A percentile compares a stretch with the other conserved stretches of the same genome.
These are phyloP conservation scores for Ogataea zsoltii DNA, from an alignment of 805 yeast species.

Conservation along the genomic window DNA sequence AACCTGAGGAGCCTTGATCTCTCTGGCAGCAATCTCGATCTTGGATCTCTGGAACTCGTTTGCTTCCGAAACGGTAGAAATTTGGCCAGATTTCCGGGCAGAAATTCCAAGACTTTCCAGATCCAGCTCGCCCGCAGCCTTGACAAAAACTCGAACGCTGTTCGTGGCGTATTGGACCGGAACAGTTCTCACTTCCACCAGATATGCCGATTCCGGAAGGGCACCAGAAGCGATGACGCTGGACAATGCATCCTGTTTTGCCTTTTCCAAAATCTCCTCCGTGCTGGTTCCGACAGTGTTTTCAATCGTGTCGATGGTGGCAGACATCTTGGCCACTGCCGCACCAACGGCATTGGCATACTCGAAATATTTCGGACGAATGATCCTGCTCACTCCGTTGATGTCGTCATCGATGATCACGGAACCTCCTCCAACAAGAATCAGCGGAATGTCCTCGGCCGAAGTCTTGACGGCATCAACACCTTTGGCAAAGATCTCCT, in stretches of 20 bases:
- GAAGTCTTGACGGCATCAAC: conserved; percentile 11
- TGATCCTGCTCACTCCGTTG: conserved; percentile 42
- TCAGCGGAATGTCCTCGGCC: conserved; percentile 34
- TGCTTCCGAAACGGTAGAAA: background rate
- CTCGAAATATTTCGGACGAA: conserved; percentile 40
- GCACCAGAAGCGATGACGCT: conserved; percentile 29
- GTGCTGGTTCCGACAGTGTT: conserved; percentile 11
- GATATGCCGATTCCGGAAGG: conserved; percentile 21
- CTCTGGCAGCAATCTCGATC: conserved; percentile 6
- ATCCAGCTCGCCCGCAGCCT: conserved; percentile 46
- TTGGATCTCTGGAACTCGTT: conserved; percentile 6
- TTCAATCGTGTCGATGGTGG: conserved; percentile 22
- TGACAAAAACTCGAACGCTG: conserved; percentile 37
- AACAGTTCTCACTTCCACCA: conserved; percentile 26
- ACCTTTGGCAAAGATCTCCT: conserved; percentile 4
- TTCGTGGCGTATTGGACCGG: conserved; percentile 35
- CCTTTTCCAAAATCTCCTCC: conserved; percentile 18
- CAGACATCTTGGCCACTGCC: conserved; percentile 45
- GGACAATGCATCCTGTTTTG: conserved; percentile 20
- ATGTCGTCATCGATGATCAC: conserved; percentile 37
- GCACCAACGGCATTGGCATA: conserved; percentile 54
- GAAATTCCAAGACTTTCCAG: conserved; percentile 19
- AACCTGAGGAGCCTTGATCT: conserved; percentile 18
- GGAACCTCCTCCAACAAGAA: conserved; percentile 53
- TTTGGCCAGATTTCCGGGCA: background rate